Evolutionary conservation across 768 basidiomycete species (phyloP), one percentile per base, ranked within the genome.

Genomic region (Pleurotus tuber-regium): DNA sequence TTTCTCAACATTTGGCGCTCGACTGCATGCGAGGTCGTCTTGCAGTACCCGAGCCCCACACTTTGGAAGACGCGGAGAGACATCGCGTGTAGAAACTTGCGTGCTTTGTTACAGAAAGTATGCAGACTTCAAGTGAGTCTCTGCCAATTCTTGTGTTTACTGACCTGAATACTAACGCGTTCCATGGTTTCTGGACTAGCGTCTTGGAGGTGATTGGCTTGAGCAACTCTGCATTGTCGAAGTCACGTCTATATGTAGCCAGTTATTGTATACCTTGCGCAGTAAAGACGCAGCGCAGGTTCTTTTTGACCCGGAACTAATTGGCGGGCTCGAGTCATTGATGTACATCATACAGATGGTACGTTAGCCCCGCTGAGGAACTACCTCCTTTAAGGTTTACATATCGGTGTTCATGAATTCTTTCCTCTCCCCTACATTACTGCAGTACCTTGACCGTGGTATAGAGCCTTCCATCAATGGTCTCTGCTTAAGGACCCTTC

Each of bases 1-100:
- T 48, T 48, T 30, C 46, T 48, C 18, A 48, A 35, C 31, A 35
- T 48, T n/a, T 48, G 31, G 46, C 46, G 46, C 18, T 48, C 46
- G 46, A 48, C 46, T 21, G 46, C 46, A 10, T 48, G 46, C 19
- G 30, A 30, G n/a, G 46, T 48, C 2, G 31, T 48, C 16, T 26
- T 48, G 18, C 46, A 48, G 31, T 26, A 35, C 30, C 46, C 46
- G 1, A 33, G n/a, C 21, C 46, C 46, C 5, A 35, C 46, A 2
- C 4, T 21, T 14, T 48, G 46, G 46, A 48, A 48, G n/a, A 28
- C 35, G n/a, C 46, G 31, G 7, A 48, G 31, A 48, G 46, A 48
- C 31, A 35, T n/a, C 21, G 28, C 46, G n/a, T 35, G 46, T 21
- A 29, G 23, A 35, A 48, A 35, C 3, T 19, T 48, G 12, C 46